These are phyloP conservation scores for Erysimum cheiri DNA, from an alignment of 441 rosid genomes.

Conservation along the genomic window DNA sequence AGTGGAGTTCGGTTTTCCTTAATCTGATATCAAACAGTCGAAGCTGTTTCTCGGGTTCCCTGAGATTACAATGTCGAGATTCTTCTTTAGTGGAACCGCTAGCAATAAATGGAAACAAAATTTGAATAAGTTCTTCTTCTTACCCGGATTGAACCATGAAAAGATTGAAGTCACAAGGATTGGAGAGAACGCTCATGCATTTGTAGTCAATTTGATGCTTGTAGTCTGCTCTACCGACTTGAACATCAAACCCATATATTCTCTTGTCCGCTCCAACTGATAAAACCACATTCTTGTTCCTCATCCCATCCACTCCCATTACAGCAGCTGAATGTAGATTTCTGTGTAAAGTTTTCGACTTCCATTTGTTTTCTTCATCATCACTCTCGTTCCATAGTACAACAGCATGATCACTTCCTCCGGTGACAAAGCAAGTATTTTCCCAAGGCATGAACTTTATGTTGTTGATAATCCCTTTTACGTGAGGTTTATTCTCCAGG, in stretches of 20 bases:
- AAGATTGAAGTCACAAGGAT: conserved; percentile 93
- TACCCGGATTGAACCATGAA: conserved; percentile 98
- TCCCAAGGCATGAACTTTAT: conserved; percentile 90
- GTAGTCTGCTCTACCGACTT: conserved; percentile 70
- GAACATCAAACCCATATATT: conserved; percentile 76
- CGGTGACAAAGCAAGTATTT: conserved; percentile 72
- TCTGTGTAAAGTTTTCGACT: conserved; percentile 72
- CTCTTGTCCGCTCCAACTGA: conserved; percentile 91
- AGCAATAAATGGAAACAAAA: neutral
- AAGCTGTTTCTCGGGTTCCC: conserved; percentile 83
- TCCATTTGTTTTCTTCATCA: conserved; percentile 65
- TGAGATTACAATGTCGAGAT: conserved; percentile 41
- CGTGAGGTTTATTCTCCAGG: conserved; percentile 81
- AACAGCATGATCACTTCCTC: conserved; percentile 91
- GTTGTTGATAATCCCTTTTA: conserved; percentile 84
- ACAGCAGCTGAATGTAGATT: conserved; percentile 90
- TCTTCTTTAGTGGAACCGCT: neutral
- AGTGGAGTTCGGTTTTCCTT: conserved; percentile 79
- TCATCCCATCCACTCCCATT: conserved; percentile 95
- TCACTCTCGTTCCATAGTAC: conserved; percentile 78
- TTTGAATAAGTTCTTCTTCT: conserved; percentile 39
- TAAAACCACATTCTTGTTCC: conserved; percentile 70
- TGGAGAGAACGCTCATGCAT: conserved; percentile 94
- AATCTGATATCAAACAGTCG: conserved; percentile 77
- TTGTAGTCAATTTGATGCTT: conserved; percentile 85